Base-by-base conservation (phyloP, 2,329 filamentous ascomycete species). In the Diaporthe aspalathi region DNA sequence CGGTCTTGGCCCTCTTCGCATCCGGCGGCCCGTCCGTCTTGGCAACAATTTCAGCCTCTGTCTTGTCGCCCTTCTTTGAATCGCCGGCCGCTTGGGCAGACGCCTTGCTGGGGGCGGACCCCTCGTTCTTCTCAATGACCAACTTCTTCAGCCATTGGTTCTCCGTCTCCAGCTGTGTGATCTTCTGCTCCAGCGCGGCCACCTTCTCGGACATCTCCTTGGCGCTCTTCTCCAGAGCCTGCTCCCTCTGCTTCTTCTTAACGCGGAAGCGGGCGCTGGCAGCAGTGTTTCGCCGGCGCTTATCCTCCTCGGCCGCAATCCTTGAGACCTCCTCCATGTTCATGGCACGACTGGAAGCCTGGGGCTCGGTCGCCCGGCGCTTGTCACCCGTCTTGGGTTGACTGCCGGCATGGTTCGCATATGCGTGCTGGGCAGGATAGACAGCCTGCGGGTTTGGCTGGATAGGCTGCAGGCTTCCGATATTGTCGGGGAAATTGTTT, bases 161-260 rank as follows among this genome's bases (percentile, higher is more conserved):
- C 83, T 94, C 92, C 76, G 91, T 92, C 83, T 94, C 92, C n/a
- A 95, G 88, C 77, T 94, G 91, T 71, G 88, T 88, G 68, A 96
- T 91, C 71, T 90, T 90, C 77, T 87, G 87, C 82, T 97, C 93
- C 8, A 97, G 87, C 22, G 86, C 85, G 22, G 89, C 85, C 66
- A 95, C 92, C 83, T 94, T 94, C 56, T 96, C 93, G 35, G 89
- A 89, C 83, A 95, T 93, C 76, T 97, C 94, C 81, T 94, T 94
- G 77, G 94, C 91, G 4, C 90, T 92, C 78, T 90, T 90, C 81
- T 95, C 93, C 67, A 97, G 89, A 11, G 93, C 92, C 81, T 95
- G 93, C 84, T 97, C 94, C 65, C 94, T 92, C 83, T 96, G 93
- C 89, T 97, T 97, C 91, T 97, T 97, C 90, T 97, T 97, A 80